Percentiles rank a stretch among this genome's conserved stretches.
phyloP scores from a whole-genome alignment of 2,329 filamentous ascomycete genomes.

The Bipolaris gigantea region DNA sequence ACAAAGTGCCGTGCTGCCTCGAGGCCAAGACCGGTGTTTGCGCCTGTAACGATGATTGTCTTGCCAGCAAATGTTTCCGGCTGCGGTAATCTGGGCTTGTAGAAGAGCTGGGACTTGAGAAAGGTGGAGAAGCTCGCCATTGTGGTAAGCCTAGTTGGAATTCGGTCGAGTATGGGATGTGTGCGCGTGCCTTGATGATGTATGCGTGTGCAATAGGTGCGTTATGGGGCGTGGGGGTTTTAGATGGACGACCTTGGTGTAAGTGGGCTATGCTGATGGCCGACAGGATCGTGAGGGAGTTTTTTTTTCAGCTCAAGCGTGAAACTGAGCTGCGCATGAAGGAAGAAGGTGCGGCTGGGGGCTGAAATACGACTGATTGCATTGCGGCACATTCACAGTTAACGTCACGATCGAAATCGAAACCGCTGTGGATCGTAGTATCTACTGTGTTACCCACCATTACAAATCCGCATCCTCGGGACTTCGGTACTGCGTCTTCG shows the following conservation, averaged over 20 bases:
- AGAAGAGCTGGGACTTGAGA: constrained; percentile 3
- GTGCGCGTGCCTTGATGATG: too few relatives aligned
- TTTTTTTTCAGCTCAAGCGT: neutral
- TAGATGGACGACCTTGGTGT: neutral
- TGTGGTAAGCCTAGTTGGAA: neutral
- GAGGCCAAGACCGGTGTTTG: constrained; percentile 6
- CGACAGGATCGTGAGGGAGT: neutral
- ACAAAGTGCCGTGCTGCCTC: constrained; percentile 21
- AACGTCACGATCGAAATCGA: neutral
- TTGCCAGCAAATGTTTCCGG: constrained; percentile 1
- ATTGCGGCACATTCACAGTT: neutral
- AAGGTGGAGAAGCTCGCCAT: constrained; percentile 7
- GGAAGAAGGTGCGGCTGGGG: neutral
- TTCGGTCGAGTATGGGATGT: too few relatives aligned
- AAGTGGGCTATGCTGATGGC: neutral
- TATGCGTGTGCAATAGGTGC: too few relatives aligned
- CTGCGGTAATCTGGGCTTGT: constrained; percentile 3
- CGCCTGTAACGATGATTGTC: constrained; percentile 4
- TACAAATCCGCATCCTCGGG: neutral
- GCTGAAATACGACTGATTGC: neutral
- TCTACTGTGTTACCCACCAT: neutral
- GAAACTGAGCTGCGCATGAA: neutral
- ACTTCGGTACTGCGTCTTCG: neutral
- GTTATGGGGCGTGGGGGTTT: too few relatives aligned
- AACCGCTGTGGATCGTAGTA: neutral